These are phyloP conservation scores for Amanita brunnescens DNA, from an alignment of 768 basidiomycete genomes.

Conservation along the genomic window DNA sequence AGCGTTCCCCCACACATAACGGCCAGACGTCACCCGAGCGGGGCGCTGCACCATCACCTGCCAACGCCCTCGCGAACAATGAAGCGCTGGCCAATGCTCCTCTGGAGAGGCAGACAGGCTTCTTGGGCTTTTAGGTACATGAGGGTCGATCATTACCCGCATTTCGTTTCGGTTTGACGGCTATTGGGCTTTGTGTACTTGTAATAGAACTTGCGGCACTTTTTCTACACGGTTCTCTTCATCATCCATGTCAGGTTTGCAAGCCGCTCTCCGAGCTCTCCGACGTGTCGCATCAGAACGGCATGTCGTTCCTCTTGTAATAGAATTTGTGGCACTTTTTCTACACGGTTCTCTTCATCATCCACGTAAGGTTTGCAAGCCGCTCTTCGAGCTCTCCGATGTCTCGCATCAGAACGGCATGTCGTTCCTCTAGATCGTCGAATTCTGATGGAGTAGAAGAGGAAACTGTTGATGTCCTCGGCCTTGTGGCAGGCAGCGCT, in stretches of 20 bases:
- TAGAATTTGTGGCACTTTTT: too few species aligned
- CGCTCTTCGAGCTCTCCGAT: too few species aligned
- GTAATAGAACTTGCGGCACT: too few species aligned
- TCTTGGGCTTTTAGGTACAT: background rate
- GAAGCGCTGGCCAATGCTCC: background rate
- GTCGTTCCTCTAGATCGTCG: too few species aligned
- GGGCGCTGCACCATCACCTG: conserved; percentile 38
- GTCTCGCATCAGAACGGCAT: too few species aligned
- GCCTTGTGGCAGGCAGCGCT: background rate
- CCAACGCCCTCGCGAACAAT: conserved; percentile 32
- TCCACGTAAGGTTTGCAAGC: too few species aligned
- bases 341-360: too few species aligned
- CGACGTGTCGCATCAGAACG: too few species aligned
- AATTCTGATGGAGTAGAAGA: conserved; percentile 20
- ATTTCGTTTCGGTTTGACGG: background rate
- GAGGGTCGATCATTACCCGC: background rate
- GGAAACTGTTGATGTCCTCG: conserved; percentile 7
- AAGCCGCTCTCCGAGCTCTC: too few species aligned
- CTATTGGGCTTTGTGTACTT: conserved; percentile 21
- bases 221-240: too few species aligned
- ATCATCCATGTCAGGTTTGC: too few species aligned
- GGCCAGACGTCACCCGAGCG: background rate
- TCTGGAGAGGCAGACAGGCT: background rate
- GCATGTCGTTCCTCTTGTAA: too few species aligned
- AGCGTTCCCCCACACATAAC: background rate